Conservation (phyloP, 2,329 filamentous ascomycete genomes). For the Bertia moriformis region DNA sequence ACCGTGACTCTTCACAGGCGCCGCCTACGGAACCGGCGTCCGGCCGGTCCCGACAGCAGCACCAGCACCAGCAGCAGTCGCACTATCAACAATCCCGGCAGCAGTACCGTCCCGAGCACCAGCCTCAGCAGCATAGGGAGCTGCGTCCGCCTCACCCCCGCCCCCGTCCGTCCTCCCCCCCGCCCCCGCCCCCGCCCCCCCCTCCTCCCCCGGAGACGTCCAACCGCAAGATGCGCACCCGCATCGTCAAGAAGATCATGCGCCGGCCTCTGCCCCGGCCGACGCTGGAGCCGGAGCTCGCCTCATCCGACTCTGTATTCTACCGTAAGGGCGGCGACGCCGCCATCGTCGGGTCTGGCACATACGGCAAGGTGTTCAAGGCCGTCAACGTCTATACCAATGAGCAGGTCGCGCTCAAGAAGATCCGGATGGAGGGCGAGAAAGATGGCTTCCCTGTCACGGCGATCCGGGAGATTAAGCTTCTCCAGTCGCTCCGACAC, state of each 20-base stretch:
- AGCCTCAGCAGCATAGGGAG: not conserved
- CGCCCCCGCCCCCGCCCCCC: constrained; percentile 15
- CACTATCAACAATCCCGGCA: not conserved
- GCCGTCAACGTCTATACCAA: constrained; percentile 86
- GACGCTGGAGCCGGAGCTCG: constrained; percentile 55
- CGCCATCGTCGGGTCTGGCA: constrained; percentile 87
- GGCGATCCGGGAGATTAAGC: constrained; percentile 78
- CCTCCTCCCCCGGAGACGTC: constrained; percentile 20
- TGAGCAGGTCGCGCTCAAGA: constrained; percentile 70
- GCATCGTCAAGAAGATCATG: constrained; percentile 43
- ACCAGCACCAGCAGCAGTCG: not conserved
- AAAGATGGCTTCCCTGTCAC: constrained; percentile 83
- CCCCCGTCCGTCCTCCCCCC: constrained; percentile 16
- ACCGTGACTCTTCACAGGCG: constrained; percentile 11
- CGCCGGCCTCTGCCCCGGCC: constrained; percentile 60
- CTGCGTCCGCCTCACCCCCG: constrained; percentile 13
- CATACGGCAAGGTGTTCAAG: constrained; percentile 92
- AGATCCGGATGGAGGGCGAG: constrained; percentile 87
- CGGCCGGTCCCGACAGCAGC: not conserved
- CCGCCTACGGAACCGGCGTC: constrained; percentile 2
- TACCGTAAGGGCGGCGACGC: constrained; percentile 94
- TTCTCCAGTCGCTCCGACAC: constrained; percentile 75
- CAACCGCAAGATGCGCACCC: constrained; percentile 28
- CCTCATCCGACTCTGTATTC: constrained; percentile 75
- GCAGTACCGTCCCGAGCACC: not conserved